Evolutionary conservation across 2,329 filamentous ascomycete genomes (phyloP).

Genomic region (Hypoxylon sp.): DNA sequence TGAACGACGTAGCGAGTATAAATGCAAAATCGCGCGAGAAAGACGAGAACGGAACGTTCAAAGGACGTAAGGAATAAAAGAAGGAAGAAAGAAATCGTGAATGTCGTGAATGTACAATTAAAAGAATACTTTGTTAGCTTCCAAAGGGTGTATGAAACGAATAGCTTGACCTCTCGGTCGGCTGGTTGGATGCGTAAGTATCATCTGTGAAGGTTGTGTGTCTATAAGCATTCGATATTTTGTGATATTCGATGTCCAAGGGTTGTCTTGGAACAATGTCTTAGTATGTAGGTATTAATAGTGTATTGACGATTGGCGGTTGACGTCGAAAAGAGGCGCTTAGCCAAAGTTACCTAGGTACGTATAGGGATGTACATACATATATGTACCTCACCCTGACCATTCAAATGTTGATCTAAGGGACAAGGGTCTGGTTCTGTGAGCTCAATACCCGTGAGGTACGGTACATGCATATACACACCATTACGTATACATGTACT

Average conservation of each 20-base stretch:
- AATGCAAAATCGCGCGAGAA: slow-evolving; percentile 14
- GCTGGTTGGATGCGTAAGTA: slow-evolving; percentile 12
- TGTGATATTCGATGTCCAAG: background rate
- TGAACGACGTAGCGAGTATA: slow-evolving; percentile 39
- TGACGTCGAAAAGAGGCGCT: slow-evolving; percentile 7
- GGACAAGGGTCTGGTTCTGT: too few species aligned
- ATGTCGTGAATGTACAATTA: slow-evolving; percentile 26
- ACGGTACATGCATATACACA: too few species aligned
- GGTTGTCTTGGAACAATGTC: background rate
- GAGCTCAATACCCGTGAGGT: too few species aligned
- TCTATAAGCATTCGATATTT: background rate
- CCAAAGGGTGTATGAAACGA: slow-evolving; percentile 40
- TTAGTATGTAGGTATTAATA: background rate
- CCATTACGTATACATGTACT: too few species aligned
- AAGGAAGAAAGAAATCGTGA: slow-evolving; percentile 18
- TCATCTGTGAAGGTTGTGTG: slow-evolving; percentile 15
- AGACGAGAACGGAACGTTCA: slow-evolving; percentile 44
- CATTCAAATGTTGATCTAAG: too few species aligned
- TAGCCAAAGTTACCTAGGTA: slow-evolving; percentile 1
- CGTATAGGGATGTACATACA: background rate
- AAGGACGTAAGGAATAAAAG: slow-evolving; percentile 36
- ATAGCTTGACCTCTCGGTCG: slow-evolving; percentile 35
- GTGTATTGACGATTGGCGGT: background rate
- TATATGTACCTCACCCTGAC: too few species aligned
- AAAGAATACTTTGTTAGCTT: slow-evolving; percentile 20